Evolutionary conservation across 805 yeast genomes (phyloP).

Genomic region (Schwanniomyces sp.): DNA sequence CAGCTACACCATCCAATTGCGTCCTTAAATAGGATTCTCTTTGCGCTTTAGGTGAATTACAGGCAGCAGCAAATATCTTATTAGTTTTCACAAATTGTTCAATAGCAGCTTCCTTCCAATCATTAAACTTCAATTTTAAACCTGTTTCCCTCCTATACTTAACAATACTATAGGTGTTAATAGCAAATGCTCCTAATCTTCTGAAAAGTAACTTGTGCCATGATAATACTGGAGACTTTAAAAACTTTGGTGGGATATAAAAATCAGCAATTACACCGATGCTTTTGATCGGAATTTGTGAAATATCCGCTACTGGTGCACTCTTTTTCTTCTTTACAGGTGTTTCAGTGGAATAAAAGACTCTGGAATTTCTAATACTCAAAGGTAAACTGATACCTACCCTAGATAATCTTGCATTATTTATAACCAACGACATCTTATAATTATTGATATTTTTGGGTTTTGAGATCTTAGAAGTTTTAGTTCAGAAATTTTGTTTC

Average conservation of each 20-base stretch:
- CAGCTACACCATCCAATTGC: slow-evolving; percentile 35
- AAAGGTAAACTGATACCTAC: neutral
- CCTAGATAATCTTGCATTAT: neutral
- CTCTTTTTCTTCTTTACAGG: slow-evolving; percentile 10
- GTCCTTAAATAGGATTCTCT: slow-evolving; percentile 46
- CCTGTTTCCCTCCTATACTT: slow-evolving; percentile 45
- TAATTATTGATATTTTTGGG: neutral
- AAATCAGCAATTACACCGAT: slow-evolving; percentile 44
- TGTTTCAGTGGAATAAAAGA: slow-evolving; percentile 1
- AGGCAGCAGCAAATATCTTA: slow-evolving; percentile 68
- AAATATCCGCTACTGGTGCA: slow-evolving; percentile 26
- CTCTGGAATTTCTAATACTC: neutral
- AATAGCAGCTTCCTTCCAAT: slow-evolving; percentile 86
- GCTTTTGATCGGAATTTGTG: slow-evolving; percentile 37
- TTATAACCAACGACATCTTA: neutral
- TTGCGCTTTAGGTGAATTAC: slow-evolving; percentile 27
- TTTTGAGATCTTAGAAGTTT: neutral
- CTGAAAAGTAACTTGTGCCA: slow-evolving; percentile 53
- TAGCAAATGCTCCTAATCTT: slow-evolving; percentile 64
- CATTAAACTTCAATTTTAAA: slow-evolving; percentile 55
- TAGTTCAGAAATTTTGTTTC: neutral
- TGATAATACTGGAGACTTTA: slow-evolving; percentile 23
- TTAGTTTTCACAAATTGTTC: slow-evolving; percentile 77
- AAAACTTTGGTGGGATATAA: slow-evolving; percentile 40
- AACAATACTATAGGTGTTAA: slow-evolving; percentile 58